phyloP scores from a whole-genome alignment of 83 land plant genomes.

The Picea abies region DNA sequence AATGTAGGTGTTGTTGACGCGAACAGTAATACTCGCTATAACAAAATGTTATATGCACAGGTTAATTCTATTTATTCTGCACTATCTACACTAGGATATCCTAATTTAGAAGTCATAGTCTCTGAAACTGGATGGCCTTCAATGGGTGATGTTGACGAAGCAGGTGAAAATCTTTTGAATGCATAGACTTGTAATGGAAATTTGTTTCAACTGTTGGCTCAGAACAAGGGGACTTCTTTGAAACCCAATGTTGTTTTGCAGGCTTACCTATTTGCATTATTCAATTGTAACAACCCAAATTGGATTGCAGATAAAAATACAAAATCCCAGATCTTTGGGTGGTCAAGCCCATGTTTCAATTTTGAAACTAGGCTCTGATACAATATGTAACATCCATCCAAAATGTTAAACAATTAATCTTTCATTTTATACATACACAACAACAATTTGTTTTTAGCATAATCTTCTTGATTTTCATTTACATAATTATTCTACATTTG shows the following conservation, averaged over 20 bases:
- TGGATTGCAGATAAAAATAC: no score
- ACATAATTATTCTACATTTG: no score
- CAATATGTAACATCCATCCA: no score
- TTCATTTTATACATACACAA: no score
- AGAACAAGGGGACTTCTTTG: conserved; percentile 58
- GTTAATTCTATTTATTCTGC: conserved; percentile 76
- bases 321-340: no score
- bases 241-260: conserved; percentile 45
- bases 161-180: conserved; percentile 59
- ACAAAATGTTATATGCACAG: conserved; percentile 80
- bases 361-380: no score
- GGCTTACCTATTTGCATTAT: conserved; percentile 75
- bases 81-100: conserved; percentile 53
- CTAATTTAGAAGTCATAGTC: conserved; percentile 32
- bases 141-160: conserved; percentile 62
- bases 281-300: conserved; percentile 26
- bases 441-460: no score
- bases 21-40: conserved; percentile 44
- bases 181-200: conserved; percentile 64
- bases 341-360: no score
- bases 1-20: conserved; percentile 45
- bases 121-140: conserved; percentile 96
- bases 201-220: conserved; percentile 41
- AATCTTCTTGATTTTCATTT: no score
- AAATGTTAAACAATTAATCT: no score